Evolutionary conservation across 192 early-diverging fungal genomes (phyloP).

Genomic region (Helicostylum pulchrum): DNA sequence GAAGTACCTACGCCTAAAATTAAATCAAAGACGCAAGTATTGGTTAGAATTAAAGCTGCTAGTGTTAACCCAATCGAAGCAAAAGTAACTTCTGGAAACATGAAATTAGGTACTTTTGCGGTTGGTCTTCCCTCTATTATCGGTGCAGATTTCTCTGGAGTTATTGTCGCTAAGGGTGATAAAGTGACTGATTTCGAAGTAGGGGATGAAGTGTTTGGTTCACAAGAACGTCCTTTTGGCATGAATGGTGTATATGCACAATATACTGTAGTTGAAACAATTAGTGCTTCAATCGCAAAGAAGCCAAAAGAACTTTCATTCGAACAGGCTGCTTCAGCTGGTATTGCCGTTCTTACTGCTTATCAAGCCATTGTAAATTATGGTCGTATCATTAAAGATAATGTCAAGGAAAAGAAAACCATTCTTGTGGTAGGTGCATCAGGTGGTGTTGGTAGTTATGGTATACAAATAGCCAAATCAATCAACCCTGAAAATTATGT

Average conservation of each 20-base stretch:
- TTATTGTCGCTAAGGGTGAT: slow-evolving; percentile 16
- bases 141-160: slow-evolving; percentile 25
- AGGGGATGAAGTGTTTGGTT: slow-evolving; percentile 31
- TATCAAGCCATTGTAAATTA: slow-evolving; percentile 12
- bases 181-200: slow-evolving; percentile 19
- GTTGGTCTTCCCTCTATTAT: slow-evolving; percentile 9
- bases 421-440: slow-evolving; percentile 49
- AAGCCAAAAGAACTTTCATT: slow-evolving; percentile 22
- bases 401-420: slow-evolving; percentile 13
- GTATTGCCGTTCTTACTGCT: slow-evolving; percentile 16
- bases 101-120: background rate
- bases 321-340: slow-evolving; percentile 19
- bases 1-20: slow-evolving; percentile 7
- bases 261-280: slow-evolving; percentile 16
- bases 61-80: slow-evolving; percentile 30
- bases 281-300: slow-evolving; percentile 1
- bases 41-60: slow-evolving; percentile 20
- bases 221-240: background rate
- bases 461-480: slow-evolving; percentile 49
- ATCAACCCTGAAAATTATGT: slow-evolving; percentile 41
- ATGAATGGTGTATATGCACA: slow-evolving; percentile 24
- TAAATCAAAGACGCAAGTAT: slow-evolving; percentile 2
- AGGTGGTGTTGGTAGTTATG: slow-evolving; percentile 46
- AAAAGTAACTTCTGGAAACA: slow-evolving; percentile 14
- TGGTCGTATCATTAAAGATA: background rate